Percentiles rank a stretch among this genome's conserved stretches.
These are phyloP conservation scores for Musa acuminata DNA, from an alignment of 176 grass and related monocot genomes.

Conservation along the genomic window DNA sequence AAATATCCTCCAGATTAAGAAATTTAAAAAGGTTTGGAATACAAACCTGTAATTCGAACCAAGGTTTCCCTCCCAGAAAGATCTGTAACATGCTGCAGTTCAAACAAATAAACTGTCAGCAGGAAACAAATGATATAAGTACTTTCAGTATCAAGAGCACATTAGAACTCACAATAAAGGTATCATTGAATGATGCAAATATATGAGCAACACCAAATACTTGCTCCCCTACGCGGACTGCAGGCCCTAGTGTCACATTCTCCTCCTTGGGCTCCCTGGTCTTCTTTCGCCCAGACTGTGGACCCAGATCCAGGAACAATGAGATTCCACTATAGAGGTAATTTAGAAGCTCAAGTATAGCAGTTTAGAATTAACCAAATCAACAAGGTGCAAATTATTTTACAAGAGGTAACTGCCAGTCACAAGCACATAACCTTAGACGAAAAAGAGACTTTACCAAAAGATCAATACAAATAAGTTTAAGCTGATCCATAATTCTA, in stretches of 20 bases:
- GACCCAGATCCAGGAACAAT: neutral
- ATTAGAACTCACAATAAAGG: neutral
- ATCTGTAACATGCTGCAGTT: conserved; percentile 11
- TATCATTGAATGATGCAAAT: conserved; percentile 11
- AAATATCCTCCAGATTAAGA: neutral
- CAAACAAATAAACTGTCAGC: neutral
- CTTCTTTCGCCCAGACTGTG: conserved; percentile 8
- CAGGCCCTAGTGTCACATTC: neutral
- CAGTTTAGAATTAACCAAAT: too few species aligned
- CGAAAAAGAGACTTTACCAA: too few species aligned
- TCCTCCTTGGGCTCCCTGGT: conserved; percentile 10
- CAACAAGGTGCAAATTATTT: neutral
- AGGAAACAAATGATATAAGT: too few species aligned
- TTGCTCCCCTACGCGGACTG: neutral
- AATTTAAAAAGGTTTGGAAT: neutral
- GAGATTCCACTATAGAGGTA: neutral
- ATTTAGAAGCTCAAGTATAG: too few species aligned
- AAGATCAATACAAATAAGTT: too few species aligned
- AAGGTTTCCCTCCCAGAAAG: conserved; percentile 15
- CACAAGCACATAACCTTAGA: neutral
- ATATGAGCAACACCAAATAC: conserved; percentile 6
- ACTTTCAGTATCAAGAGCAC: neutral
- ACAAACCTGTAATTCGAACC: conserved; percentile 11
- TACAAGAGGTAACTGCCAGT: neutral
- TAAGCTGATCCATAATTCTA: neutral